phyloP scores from a whole-genome alignment of 768 basidiomycete species.

The Tulasnella sp. region DNA sequence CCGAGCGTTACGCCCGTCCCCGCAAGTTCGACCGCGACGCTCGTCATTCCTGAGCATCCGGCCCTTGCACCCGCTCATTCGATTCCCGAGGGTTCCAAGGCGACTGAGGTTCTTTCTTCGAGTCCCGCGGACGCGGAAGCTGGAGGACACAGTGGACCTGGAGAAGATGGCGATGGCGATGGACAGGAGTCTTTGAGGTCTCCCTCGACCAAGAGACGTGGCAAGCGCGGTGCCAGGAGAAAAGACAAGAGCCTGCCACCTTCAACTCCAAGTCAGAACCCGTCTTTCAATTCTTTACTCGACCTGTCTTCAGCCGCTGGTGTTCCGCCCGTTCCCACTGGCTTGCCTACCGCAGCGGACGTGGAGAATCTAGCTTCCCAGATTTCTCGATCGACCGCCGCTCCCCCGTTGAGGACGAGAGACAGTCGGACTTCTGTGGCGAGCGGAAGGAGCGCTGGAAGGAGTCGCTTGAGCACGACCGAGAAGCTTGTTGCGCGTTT shows the following conservation, averaged over 20 bases:
- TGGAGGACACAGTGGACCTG: not conserved
- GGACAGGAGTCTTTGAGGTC: slow-evolving; percentile 50
- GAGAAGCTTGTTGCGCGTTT: slow-evolving; percentile 43
- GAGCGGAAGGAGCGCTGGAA: slow-evolving; percentile 72
- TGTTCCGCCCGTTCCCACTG: not conserved
- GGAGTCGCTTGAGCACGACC: slow-evolving; percentile 43
- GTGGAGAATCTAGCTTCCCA: not conserved
- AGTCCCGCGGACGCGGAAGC: not conserved
- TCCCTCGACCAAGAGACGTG: slow-evolving; percentile 72
- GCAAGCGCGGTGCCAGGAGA: slow-evolving; percentile 56
- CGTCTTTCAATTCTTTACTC: slow-evolving; percentile 24
- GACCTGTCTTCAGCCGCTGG: not conserved
- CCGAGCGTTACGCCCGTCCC: not conserved
- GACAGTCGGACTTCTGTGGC: slow-evolving; percentile 54
- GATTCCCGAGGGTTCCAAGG: not conserved
- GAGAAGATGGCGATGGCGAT: slow-evolving; percentile 3
- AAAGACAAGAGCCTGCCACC: slow-evolving; percentile 64
- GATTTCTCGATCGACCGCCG: not conserved
- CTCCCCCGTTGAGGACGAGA: slow-evolving; percentile 12
- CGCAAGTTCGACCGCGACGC: not conserved
- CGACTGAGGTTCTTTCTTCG: not conserved
- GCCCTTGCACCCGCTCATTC: not conserved
- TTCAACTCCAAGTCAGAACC: slow-evolving; percentile 32
- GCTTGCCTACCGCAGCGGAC: not conserved
- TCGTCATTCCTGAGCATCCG: not conserved